Evolutionary conservation across 2,329 filamentous ascomycete genomes (phyloP), one percentile per base, ranked within the genome.

Genomic region (Microdochium trichocladiopsis): DNA sequence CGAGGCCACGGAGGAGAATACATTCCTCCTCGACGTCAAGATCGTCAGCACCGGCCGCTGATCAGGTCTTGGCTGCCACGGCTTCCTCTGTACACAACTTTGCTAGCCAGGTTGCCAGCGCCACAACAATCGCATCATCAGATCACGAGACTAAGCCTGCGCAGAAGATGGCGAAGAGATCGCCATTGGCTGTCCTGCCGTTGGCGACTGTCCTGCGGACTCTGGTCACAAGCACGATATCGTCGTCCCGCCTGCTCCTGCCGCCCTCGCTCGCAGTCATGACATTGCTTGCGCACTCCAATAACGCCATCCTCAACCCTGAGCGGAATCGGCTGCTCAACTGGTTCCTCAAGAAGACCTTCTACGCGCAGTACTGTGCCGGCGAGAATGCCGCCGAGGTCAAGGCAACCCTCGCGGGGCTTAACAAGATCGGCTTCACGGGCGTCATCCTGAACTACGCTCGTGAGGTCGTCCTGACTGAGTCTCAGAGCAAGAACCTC

Each of bases 351-450:
- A 90, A 91, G 66, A 81, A 84, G 64, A 95, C 90, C 0, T 91
- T 96, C 61, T 96, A 96, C 66, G 83, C 84, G 23, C 92, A 96
- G 62, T 96, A 95, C 69, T 96, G 92, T 68, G 90, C 89, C 0
- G 92, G 92, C 25, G 87, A 91, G 69, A 87, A 81, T 49, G 75
- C 79, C 0, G 61, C 66, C 1, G 88, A 96, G 68, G 86, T 95
- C 2, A 73, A 75, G 43, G 69, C 66, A 25, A 91, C 87, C 0
- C 80, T 90, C 25, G 64, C 76, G 1, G 73, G 77, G 2, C 75
- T 95, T 10, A 88, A 90, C 67, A 68, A 74, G 28, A 83, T 93
- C 47, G 92, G 92, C 2, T 95, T 90, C 64, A 82, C 80, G 23
- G 92, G 91, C 12, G 88, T 95, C 5, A 90, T 96, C 52, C 76